Evolutionary conservation across 306 rosid species (phyloP).

Genomic region (Malus orientalis): DNA sequence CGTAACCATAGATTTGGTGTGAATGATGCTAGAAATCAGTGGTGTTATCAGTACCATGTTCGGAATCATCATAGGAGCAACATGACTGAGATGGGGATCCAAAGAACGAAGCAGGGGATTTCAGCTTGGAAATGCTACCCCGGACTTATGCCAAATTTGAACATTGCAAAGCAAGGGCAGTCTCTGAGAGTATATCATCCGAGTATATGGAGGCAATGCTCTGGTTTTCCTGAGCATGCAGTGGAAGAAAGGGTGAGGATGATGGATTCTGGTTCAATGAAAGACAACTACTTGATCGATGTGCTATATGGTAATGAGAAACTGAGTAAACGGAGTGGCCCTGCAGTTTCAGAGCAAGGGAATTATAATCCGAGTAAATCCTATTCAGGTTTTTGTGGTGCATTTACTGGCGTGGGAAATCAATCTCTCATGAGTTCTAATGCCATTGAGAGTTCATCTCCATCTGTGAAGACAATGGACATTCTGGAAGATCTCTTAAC

Average conservation of each 20-base stretch:
- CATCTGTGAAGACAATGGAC: constrained; percentile 2
- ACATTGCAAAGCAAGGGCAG: constrained; percentile 7
- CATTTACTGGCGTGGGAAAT: not conserved
- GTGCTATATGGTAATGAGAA: not conserved
- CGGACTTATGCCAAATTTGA: not conserved
- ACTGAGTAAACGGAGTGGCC: not conserved
- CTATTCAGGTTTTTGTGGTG: not conserved
- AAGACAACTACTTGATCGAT: not conserved
- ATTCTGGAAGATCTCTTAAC: not conserved
- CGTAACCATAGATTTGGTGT: constrained; percentile 4
- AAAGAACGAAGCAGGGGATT: not conserved
- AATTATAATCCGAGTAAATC: not conserved
- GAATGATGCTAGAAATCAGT: constrained; percentile 4
- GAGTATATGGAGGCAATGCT: not conserved
- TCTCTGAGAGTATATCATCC: not conserved
- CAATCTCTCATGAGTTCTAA: not conserved
- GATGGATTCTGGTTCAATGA: not conserved
- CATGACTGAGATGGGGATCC: constrained; percentile 9
- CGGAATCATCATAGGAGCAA: not conserved
- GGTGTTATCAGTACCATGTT: not conserved
- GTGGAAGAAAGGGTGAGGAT: not conserved
- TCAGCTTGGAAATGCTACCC: not conserved
- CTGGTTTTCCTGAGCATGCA: not conserved
- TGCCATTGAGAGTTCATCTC: not conserved
- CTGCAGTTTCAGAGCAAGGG: not conserved